Evolutionary conservation across 2,329 filamentous ascomycete genomes (phyloP), one percentile per base, ranked within the genome.

Genomic region (Colletotrichum liaoningense): DNA sequence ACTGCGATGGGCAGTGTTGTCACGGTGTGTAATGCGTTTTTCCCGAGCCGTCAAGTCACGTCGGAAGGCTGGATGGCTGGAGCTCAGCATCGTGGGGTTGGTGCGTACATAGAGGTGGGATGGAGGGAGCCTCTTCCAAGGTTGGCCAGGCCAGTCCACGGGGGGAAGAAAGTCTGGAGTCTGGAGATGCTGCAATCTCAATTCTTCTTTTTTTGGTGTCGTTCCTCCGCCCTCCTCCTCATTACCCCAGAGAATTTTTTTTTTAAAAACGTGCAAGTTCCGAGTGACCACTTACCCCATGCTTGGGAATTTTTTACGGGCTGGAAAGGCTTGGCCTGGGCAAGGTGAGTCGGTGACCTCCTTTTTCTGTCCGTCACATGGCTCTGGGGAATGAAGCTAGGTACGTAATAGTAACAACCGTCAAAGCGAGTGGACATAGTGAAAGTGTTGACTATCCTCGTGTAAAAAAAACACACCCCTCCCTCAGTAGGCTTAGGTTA

Each of bases 361-460:
- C 59, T 68, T 19, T 28, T 64, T 56, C n/a, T 55, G 52, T 30
- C 69, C 30, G 65, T 69, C 69, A 72, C 58, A 69, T 59, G 65
- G 38, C 65, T 30, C 57, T 42, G 11, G 26, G 49, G 33, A 33
- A 52, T 9, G 19, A 19, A 6, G 59, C 56, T 49, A 55, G 54
- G 65, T 69, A 72, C 66, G 65, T 72, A 72, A 69, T 69, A 22
- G 30, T n/a, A 72, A 35, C 22, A 4, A 26, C 33, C 26, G 63
- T 62, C 69, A 67, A 52, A 71, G 56, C 56, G 49, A 71, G 35
- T 59, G n/a, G 55, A 49, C 22, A 59, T 3, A 22, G n/a, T 24
- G 42, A 46, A 5, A 22, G n/a, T 24, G 42, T 42, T 14, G 9
- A 49, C 7, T 11, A 9, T 26, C 12, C 5, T 59, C 33, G 28